These are phyloP conservation scores for Alloascoidea hylecoeti DNA, from an alignment of 805 yeast genomes.

Conservation along the genomic window DNA sequence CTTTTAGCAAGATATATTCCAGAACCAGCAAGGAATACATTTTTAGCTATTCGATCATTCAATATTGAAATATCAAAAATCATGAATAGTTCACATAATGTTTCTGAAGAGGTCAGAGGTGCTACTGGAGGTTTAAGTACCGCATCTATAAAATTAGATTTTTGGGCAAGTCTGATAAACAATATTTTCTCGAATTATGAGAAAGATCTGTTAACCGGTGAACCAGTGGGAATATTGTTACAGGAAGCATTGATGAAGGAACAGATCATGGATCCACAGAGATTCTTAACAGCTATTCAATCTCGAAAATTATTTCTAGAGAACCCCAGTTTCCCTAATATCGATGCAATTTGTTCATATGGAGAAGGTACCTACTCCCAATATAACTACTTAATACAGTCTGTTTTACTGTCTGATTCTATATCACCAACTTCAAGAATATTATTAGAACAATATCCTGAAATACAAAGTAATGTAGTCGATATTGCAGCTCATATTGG, in stretches of 20 bases:
- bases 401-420: slow-evolving; percentile 38
- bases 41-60: slow-evolving; percentile 50
- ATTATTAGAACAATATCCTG: slow-evolving; percentile 30
- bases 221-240: slow-evolving; percentile 51
- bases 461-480: slow-evolving; percentile 28
- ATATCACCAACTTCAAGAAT: slow-evolving; percentile 40
- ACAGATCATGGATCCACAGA: slow-evolving; percentile 33
- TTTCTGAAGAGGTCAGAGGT: neutral
- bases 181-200: neutral
- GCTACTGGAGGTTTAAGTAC: slow-evolving; percentile 1
- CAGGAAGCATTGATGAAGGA: slow-evolving; percentile 35
- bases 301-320: slow-evolving; percentile 40
- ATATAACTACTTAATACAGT: slow-evolving; percentile 52
- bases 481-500: slow-evolving; percentile 73
- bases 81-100: slow-evolving; percentile 16
- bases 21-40: slow-evolving; percentile 43
- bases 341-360: slow-evolving; percentile 51
- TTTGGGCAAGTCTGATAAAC: slow-evolving; percentile 1
- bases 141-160: neutral
- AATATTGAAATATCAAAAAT: slow-evolving; percentile 48
- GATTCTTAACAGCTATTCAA: slow-evolving; percentile 44
- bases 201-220: slow-evolving; percentile 23
- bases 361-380: slow-evolving; percentile 78
- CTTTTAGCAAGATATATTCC: slow-evolving; percentile 61
- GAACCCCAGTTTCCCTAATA: slow-evolving; percentile 27